phyloP scores from a whole-genome alignment of 2,329 filamentous ascomycete genomes.

The Aspergillus sp. region DNA sequence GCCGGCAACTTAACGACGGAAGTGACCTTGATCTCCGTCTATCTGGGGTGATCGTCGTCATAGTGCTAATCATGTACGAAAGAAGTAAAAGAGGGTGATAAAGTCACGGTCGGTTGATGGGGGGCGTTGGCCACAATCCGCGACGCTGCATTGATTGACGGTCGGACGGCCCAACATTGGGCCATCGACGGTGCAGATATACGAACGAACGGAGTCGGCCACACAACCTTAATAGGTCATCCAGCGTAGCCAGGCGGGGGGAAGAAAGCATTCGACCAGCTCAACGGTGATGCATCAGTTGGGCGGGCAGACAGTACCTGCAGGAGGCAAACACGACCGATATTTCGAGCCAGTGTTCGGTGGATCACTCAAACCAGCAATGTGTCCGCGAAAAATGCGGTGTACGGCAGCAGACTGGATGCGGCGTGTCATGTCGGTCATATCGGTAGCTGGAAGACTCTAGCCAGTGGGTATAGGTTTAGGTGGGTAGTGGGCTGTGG shows the following conservation, averaged over 20 bases:
- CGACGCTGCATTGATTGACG: slow-evolving; percentile 11
- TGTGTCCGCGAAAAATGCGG: slow-evolving; percentile 23
- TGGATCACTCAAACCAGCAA: slow-evolving; percentile 14
- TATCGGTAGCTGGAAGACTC: background rate
- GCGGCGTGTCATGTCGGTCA: slow-evolving; percentile 5
- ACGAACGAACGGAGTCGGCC: slow-evolving; percentile 1
- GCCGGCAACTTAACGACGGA: background rate
- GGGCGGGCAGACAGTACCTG: slow-evolving; percentile 22
- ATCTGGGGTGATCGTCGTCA: slow-evolving; percentile 22
- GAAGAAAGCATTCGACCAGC: slow-evolving; percentile 15
- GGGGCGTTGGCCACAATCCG: background rate
- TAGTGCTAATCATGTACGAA: slow-evolving; percentile 17
- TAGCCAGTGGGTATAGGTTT: background rate
- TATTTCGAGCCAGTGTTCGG: slow-evolving; percentile 10
- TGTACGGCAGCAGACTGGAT: slow-evolving; percentile 14
- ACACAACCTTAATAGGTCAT: slow-evolving; percentile 4
- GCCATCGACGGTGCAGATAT: slow-evolving; percentile 8
- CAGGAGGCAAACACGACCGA: slow-evolving; percentile 21
- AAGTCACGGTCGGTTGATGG: background rate
- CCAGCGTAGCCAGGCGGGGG: background rate
- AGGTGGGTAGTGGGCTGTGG: too few relatives aligned
- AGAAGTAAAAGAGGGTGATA: slow-evolving; percentile 14
- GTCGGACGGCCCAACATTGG: slow-evolving; percentile 14
- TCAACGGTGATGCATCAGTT: slow-evolving; percentile 21
- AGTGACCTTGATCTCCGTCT: slow-evolving; percentile 5